These are phyloP conservation scores for Boletus rufocinnamomeus DNA, from an alignment of 768 basidiomycete genomes.

Conservation along the genomic window DNA sequence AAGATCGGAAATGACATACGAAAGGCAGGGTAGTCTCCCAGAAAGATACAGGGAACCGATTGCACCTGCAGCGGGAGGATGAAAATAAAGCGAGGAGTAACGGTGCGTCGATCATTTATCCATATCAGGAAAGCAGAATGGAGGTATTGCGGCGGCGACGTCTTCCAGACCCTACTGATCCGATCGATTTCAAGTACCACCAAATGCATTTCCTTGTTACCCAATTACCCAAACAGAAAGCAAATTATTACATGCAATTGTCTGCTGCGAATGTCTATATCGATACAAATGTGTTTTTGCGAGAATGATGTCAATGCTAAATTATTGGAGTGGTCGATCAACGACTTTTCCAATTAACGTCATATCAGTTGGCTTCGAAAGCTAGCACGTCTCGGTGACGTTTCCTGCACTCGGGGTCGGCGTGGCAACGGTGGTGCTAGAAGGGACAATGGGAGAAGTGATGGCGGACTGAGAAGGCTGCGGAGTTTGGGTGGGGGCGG, in stretches of 20 bases:
- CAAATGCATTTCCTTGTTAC: neutral
- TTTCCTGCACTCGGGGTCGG: slow-evolving; percentile 3
- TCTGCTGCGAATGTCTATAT: slow-evolving; percentile 10
- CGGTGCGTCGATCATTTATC: slow-evolving; percentile 12
- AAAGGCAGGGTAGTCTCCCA: neutral
- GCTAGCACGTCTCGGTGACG: slow-evolving; percentile 6
- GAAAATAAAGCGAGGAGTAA: neutral
- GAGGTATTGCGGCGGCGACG: neutral
- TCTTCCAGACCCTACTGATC: too few species aligned
- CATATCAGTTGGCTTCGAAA: neutral
- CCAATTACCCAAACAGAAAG: neutral
- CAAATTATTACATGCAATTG: neutral
- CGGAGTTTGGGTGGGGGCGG: neutral
- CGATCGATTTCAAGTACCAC: neutral
- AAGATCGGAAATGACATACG: slow-evolving; percentile 8
- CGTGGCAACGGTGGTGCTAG: slow-evolving; percentile 1
- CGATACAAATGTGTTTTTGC: slow-evolving; percentile 13
- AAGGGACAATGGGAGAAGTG: neutral
- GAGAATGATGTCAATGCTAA: slow-evolving; percentile 2
- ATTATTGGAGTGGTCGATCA: slow-evolving; percentile 14
- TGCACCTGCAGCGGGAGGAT: neutral
- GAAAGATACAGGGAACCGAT: neutral
- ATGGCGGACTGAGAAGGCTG: slow-evolving; percentile 4
- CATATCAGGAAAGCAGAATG: slow-evolving; percentile 13
- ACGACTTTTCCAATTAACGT: slow-evolving; percentile 3